Evolutionary conservation across 257 asterid genomes (phyloP).

Genomic region (Prunella vulgaris): DNA sequence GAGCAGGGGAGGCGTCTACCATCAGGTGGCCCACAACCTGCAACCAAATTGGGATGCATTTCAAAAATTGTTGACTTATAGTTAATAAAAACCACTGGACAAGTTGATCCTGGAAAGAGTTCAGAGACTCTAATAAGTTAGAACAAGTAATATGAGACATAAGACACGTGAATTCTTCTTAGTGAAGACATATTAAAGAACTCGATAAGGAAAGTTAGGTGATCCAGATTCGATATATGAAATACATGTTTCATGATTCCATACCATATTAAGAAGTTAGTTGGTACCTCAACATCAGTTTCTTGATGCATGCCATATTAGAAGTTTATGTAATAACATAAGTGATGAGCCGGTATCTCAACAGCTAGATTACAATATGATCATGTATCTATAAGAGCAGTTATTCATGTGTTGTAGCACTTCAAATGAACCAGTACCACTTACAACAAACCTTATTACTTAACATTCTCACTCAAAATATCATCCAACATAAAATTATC

Average conservation of each 20-base stretch:
- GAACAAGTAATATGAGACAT: not conserved
- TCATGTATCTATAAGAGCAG: not conserved
- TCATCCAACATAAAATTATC: conserved; percentile 4
- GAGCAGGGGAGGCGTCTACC: conserved; percentile 49
- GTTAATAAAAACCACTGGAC: not conserved
- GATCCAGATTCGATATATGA: not conserved
- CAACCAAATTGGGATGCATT: conserved; percentile 16
- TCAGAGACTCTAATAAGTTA: not conserved
- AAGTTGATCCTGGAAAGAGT: not conserved
- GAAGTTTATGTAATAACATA: not conserved
- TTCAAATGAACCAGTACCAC: not conserved
- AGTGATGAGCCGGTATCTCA: not conserved
- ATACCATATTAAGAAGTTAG: not conserved
- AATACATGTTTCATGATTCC: not conserved
- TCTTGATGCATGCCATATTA: not conserved
- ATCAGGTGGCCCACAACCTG: conserved; percentile 69
- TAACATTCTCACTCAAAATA: not conserved
- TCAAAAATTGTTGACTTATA: conserved; percentile 1
- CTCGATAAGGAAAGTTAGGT: not conserved
- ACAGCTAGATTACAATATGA: not conserved
- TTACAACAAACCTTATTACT: not conserved
- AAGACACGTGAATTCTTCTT: not conserved
- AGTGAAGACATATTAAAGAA: not conserved
- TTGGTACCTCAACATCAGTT: not conserved
- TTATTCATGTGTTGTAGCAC: not conserved